Evolutionary conservation across 495 filamentous ascomycete species (phyloP).

Genomic region (Pseudevernia furfuracea): DNA sequence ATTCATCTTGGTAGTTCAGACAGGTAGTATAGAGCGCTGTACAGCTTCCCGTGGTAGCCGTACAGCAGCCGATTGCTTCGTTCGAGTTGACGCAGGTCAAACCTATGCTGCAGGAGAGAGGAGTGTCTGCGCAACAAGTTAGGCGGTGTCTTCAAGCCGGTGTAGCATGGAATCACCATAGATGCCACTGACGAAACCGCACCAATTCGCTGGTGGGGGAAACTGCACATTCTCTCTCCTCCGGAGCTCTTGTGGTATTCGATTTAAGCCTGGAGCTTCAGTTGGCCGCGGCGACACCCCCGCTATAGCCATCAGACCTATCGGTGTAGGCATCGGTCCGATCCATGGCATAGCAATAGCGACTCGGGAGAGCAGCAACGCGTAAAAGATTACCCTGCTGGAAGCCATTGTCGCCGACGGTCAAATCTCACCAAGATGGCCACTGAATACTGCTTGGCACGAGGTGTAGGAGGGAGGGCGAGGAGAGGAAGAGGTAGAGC

Average conservation of each 20-base stretch:
- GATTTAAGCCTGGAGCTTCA: slow-evolving; percentile 22
- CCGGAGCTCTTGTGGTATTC: slow-evolving; percentile 22
- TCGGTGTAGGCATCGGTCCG: slow-evolving; percentile 20
- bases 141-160: not conserved
- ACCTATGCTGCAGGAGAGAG: slow-evolving; percentile 20
- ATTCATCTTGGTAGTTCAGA: slow-evolving; percentile 16
- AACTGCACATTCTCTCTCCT: slow-evolving; percentile 20
- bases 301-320: slow-evolving; percentile 17
- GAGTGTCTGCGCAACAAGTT: slow-evolving; percentile 14
- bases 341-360: slow-evolving; percentile 21
- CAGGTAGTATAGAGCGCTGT: slow-evolving; percentile 26
- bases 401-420: not conserved
- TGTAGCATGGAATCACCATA: slow-evolving; percentile 13
- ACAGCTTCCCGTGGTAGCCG: slow-evolving; percentile 16
- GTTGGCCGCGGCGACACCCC: slow-evolving; percentile 25
- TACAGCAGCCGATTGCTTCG: slow-evolving; percentile 25
- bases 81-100: slow-evolving; percentile 25
- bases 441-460: not conserved
- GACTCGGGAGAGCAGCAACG: slow-evolving; percentile 11
- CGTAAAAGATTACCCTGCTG: not conserved
- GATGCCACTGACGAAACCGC: slow-evolving; percentile 25
- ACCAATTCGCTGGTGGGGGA: slow-evolving; percentile 27
- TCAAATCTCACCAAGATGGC: not conserved
- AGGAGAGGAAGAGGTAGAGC: not conserved
- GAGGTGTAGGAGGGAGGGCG: not conserved